phyloP scores from a whole-genome alignment of 2,329 filamentous ascomycete species.

The Neurospora sp. region DNA sequence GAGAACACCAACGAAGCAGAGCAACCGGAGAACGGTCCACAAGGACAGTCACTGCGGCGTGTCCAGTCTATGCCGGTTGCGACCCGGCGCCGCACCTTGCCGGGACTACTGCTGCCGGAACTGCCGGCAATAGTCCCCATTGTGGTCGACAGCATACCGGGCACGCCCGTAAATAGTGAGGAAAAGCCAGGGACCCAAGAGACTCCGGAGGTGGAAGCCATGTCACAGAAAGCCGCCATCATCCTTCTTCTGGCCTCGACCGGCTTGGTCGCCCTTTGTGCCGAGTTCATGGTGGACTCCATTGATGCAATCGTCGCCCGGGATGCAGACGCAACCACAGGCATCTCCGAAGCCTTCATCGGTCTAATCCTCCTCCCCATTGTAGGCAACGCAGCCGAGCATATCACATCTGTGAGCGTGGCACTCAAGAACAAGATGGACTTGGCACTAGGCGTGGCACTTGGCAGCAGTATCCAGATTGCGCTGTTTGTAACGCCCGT shows the following conservation, averaged over 20 bases:
- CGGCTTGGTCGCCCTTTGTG: conserved; percentile 46
- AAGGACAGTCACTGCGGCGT: conserved; percentile 33
- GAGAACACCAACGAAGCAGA: conserved; percentile 11
- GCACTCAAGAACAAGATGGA: conserved; percentile 52
- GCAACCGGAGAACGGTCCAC: conserved; percentile 5
- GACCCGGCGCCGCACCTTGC: conserved; percentile 24
- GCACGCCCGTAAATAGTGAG: conserved; percentile 6
- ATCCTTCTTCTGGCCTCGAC: conserved; percentile 43
- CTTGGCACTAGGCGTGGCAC: conserved; percentile 49
- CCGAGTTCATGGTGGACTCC: conserved; percentile 50
- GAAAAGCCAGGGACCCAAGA: conserved; percentile 25
- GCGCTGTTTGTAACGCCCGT: conserved; percentile 51
- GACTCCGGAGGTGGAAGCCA: conserved; percentile 26
- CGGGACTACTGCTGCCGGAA: conserved; percentile 12
- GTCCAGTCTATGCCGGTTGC: conserved; percentile 47
- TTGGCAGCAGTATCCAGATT: conserved; percentile 53
- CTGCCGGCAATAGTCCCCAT: conserved; percentile 21
- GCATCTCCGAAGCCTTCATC: conserved; percentile 46
- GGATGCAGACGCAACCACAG: conserved; percentile 16
- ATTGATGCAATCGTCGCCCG: conserved; percentile 45
- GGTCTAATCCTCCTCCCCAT: conserved; percentile 53
- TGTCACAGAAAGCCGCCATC: conserved; percentile 34
- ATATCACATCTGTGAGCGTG: conserved; percentile 51
- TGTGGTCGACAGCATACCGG: conserved; percentile 19
- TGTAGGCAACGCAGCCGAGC: conserved; percentile 53